These are phyloP conservation scores for Suhomyces faveliae DNA, from an alignment of 805 yeast species.

Conservation along the genomic window DNA sequence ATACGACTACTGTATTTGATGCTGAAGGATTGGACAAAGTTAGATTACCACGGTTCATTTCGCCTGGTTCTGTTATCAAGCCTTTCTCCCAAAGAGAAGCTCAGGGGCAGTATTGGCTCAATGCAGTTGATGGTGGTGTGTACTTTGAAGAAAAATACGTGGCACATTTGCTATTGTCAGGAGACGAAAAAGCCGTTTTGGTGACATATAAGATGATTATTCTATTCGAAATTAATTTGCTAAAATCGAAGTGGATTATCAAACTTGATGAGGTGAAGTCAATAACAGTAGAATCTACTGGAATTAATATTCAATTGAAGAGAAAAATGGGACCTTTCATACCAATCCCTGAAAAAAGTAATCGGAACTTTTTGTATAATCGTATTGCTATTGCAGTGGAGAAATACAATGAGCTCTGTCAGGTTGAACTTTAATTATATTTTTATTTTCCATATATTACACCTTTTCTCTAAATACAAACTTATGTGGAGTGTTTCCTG, in stretches of 20 bases:
- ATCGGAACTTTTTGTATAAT: slow-evolving; percentile 64
- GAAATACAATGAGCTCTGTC: slow-evolving; percentile 71
- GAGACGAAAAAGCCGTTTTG: slow-evolving; percentile 72
- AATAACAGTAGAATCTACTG: slow-evolving; percentile 75
- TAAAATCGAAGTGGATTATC: slow-evolving; percentile 71
- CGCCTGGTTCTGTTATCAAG: slow-evolving; percentile 67
- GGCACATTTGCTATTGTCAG: slow-evolving; percentile 82
- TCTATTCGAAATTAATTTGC: slow-evolving; percentile 59
- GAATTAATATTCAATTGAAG: slow-evolving; percentile 65
- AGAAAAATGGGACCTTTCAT: slow-evolving; percentile 59
- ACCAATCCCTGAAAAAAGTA: slow-evolving; percentile 68
- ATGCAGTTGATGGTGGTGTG: slow-evolving; percentile 76
- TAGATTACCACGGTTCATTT: slow-evolving; percentile 76
- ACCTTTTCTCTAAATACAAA: slow-evolving; percentile 7
- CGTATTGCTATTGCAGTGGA: slow-evolving; percentile 78
- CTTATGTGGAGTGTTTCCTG: slow-evolving; percentile 31
- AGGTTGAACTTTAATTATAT: slow-evolving; percentile 36
- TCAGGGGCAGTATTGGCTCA: slow-evolving; percentile 92
- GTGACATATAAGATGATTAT: slow-evolving; percentile 72
- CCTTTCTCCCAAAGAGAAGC: slow-evolving; percentile 81
- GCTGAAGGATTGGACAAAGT: slow-evolving; percentile 73
- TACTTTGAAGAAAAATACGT: slow-evolving; percentile 71
- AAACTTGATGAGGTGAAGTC: slow-evolving; percentile 62
- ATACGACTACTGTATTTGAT: slow-evolving; percentile 88
- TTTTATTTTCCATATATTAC: slow-evolving; percentile 12